Evolutionary conservation across 768 basidiomycete genomes (phyloP).

Genomic region (Xanthoconium purpureum): DNA sequence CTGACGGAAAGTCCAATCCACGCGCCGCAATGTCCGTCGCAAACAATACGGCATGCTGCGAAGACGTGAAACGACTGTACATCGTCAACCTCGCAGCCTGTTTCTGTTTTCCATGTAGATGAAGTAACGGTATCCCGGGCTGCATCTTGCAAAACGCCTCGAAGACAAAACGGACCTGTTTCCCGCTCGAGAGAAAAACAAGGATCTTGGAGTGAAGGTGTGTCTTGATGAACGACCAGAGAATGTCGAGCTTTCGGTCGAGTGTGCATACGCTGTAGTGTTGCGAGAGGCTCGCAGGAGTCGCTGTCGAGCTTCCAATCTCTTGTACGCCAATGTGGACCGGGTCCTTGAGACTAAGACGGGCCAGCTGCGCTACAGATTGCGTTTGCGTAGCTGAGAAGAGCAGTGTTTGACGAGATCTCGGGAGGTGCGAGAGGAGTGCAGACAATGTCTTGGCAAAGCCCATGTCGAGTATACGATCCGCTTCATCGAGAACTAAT

Average conservation of each 20-base stretch:
- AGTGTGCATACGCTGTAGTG: conserved; percentile 82
- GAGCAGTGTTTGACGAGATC: conserved; percentile 88
- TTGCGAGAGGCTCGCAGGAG: conserved; percentile 81
- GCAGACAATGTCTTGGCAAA: conserved; percentile 87
- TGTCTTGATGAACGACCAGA: conserved; percentile 94
- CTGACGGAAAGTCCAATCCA: conserved; percentile 92
- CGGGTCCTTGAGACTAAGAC: conserved; percentile 83
- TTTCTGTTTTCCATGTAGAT: conserved; percentile 95
- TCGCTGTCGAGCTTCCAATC: conserved; percentile 43
- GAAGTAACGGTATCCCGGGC: conserved; percentile 88
- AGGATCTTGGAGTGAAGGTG: conserved; percentile 89
- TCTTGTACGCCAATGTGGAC: conserved; percentile 65
- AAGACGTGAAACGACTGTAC: conserved; percentile 80
- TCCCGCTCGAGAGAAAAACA: conserved; percentile 92
- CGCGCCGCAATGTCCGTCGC: conserved; percentile 97
- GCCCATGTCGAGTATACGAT: conserved; percentile 95
- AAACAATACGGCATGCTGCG: conserved; percentile 81
- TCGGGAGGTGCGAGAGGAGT: conserved; percentile 87
- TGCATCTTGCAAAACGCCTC: conserved; percentile 96
- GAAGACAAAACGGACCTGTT: conserved; percentile 95
- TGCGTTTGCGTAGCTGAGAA: conserved; percentile 97
- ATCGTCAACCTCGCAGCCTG: conserved; percentile 82
- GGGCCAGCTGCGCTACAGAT: conserved; percentile 83
- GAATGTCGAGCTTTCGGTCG: conserved; percentile 83
- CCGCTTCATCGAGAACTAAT: conserved; percentile 92